Conservation (phyloP, 768 basidiomycete genomes). For the Lentinula boryana region DNA sequence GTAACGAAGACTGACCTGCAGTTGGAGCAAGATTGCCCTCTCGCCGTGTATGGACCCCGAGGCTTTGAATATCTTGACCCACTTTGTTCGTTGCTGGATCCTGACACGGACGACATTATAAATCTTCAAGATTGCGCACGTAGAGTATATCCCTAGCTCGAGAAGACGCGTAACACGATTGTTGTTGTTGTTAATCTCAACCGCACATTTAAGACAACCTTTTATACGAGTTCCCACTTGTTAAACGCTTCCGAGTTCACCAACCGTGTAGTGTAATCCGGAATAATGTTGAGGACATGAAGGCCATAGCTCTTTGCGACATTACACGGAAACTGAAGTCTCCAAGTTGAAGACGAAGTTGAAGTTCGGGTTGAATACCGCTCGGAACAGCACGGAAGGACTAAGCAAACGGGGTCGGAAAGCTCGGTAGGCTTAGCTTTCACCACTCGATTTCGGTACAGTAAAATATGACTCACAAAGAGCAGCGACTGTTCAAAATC, state of each 20-base stretch:
- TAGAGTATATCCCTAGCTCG: neutral
- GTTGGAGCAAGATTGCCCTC: neutral
- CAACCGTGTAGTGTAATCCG: neutral
- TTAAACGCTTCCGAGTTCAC: neutral
- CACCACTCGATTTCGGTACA: too few species aligned
- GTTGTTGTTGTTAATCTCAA: neutral
- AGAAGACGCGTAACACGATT: neutral
- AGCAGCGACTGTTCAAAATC: too few species aligned
- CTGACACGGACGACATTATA: neutral
- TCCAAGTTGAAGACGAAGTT: neutral
- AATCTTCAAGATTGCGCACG: neutral
- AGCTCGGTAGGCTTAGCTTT: neutral
- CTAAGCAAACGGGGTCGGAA: neutral
- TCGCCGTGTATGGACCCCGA: neutral
- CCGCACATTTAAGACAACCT: neutral
- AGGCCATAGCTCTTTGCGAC: neutral
- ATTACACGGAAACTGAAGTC: neutral
- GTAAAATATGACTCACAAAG: too few species aligned
- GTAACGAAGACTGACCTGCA: neutral
- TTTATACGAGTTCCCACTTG: neutral
- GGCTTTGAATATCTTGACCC: neutral
- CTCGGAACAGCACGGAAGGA: neutral
- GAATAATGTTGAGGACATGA: neutral
- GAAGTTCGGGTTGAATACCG: neutral
- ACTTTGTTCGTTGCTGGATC: neutral